Percentiles rank a stretch among this genome's conserved stretches.
Conservation (phyloP, 2,329 filamentous ascomycete genomes). For the Aspergillus pseudoviridinutans region DNA sequence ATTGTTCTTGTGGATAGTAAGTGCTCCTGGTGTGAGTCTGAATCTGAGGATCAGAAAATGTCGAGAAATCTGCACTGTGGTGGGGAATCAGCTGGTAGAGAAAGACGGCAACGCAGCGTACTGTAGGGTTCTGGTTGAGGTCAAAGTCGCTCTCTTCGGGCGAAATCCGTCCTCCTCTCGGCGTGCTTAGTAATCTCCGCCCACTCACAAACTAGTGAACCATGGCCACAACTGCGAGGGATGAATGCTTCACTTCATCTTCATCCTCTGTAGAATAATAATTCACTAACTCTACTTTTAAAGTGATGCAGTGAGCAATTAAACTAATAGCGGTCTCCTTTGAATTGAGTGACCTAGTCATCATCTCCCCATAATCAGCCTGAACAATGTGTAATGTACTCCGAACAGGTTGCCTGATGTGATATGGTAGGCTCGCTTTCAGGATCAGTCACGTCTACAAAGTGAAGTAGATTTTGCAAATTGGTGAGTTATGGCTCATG, state of each 20-base stretch:
- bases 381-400: background rate
- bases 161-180: conserved; percentile 33
- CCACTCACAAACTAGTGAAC: conserved; percentile 1
- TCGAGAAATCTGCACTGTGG: background rate
- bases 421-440: background rate
- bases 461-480: background rate
- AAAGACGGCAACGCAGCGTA: conserved; percentile 7
- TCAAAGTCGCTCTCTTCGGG: conserved; percentile 33
- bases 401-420: background rate
- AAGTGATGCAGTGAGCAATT: background rate
- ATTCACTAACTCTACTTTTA: background rate
- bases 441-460: background rate
- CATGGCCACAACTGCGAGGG: background rate
- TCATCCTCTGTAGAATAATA: background rate
- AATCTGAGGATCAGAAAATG: background rate
- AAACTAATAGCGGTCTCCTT: background rate
- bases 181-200: conserved; percentile 30
- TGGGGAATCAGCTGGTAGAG: conserved; percentile 4
- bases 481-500: background rate
- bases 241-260: background rate
- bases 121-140: conserved; percentile 31
- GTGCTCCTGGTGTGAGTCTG: background rate
- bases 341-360: background rate
- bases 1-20: conserved; percentile 6
- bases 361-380: background rate